Conservation (phyloP, 345 rosid species). For the Murraya koenigii region DNA sequence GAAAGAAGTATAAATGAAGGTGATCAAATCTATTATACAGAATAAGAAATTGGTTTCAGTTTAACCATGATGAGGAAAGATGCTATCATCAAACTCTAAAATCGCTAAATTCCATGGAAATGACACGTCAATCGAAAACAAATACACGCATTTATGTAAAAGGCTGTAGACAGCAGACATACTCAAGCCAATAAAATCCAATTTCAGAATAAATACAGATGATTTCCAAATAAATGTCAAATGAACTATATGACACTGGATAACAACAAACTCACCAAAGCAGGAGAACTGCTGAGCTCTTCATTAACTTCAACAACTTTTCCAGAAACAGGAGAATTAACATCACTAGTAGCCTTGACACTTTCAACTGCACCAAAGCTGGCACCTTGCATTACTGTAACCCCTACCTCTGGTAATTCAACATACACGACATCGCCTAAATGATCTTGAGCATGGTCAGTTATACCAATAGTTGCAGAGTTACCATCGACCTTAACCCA, state of each 20-base stretch:
- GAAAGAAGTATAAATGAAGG: background rate
- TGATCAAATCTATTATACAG: no score
- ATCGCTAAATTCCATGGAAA: background rate
- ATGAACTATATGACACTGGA: background rate
- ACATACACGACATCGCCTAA: conserved; percentile 96
- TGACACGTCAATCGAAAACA: background rate
- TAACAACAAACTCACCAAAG: conserved; percentile 55
- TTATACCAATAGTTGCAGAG: conserved; percentile 80
- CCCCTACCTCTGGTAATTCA: conserved; percentile 83
- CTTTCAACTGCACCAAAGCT: conserved; percentile 98
- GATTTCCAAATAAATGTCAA: background rate
- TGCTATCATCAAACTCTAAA: background rate
- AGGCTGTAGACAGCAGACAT: background rate
- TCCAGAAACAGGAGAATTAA: conserved; percentile 90
- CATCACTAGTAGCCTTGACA: conserved; percentile 97
- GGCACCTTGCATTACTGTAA: conserved; percentile 56
- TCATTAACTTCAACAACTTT: conserved; percentile 73
- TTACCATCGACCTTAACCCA: conserved; percentile 87
- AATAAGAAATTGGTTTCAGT: background rate
- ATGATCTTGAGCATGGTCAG: conserved; percentile 97
- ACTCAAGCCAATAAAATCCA: background rate
- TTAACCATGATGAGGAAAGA: background rate
- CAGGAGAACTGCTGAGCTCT: conserved; percentile 62
- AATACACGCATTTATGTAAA: background rate
- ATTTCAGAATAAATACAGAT: background rate